phyloP scores from a whole-genome alignment of 441 rosid species.

The Rhodomyrtus psidioides region DNA sequence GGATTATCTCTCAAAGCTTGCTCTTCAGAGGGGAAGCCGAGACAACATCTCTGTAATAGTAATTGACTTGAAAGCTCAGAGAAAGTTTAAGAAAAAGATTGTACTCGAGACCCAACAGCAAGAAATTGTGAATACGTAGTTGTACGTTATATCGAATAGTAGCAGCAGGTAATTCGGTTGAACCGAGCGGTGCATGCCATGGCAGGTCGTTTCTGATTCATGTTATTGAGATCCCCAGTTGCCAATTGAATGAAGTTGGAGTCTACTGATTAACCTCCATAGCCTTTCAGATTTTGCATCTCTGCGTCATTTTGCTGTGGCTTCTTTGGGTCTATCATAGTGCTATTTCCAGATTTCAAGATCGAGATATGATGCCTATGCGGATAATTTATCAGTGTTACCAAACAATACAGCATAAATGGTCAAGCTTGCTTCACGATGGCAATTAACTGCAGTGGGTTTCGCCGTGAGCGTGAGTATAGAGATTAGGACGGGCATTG shows the following conservation, averaged over 20 bases:
- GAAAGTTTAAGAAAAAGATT: slow-evolving; percentile 35
- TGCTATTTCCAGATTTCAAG: background rate
- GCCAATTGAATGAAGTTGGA: background rate
- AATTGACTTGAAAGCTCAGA: slow-evolving; percentile 49
- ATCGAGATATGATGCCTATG: background rate
- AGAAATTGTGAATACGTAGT: background rate
- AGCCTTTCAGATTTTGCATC: background rate
- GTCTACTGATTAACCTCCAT: background rate
- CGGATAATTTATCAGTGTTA: background rate
- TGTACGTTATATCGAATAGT: background rate
- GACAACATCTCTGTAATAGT: slow-evolving; percentile 54
- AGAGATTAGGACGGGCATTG: background rate
- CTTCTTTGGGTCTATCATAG: background rate
- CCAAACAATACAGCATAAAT: background rate
- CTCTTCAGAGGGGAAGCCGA: slow-evolving; percentile 54
- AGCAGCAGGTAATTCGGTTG: background rate
- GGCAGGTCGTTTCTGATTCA: background rate
- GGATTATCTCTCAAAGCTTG: slow-evolving; percentile 47
- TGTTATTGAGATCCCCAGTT: background rate
- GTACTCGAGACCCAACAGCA: background rate
- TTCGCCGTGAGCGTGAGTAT: background rate
- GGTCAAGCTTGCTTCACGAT: background rate
- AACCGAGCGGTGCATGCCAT: background rate
- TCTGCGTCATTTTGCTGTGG: background rate
- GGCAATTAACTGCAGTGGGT: background rate